Evolutionary conservation across 768 basidiomycete species (phyloP), one percentile per base, ranked within the genome.

Genomic region (Pleurotus citrinopileatus): DNA sequence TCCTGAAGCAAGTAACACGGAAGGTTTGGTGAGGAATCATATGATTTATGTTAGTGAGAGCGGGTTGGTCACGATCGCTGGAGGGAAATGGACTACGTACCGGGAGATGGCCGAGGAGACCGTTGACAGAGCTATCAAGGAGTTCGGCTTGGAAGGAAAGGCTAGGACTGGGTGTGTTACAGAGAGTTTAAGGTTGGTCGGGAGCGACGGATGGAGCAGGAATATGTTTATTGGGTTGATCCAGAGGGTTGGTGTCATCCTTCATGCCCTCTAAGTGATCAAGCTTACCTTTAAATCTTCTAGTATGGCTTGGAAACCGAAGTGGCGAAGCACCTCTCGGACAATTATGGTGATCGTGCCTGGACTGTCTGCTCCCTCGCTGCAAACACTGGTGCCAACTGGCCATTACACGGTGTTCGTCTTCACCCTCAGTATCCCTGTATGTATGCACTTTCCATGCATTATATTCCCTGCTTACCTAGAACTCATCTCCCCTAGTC

Each of bases 31-130:
- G 17, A 73, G 96, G 63, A 98, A 88, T 65, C 96, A 98, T 72
- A 81, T 99, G 80, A 89, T 97, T 59, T 80, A 94, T 65, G 83
- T 93, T 28, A 83, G 81, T 37, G 79, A 81, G 43, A 83, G 83
- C 57, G 94, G 94, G 15, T 73, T 99, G 61, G 70, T 99, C 56
- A 98, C 95, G 25, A 94, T 98, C 61, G 94, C 92, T 2, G 96
- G 96, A 15, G 96, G 96, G 3, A 99, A 99, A 70, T 99, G 96
- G 96, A 99, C 96, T 55, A 98, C 96, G 44, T 99, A 98, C 73
- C 77, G 91, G 45, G 87, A 86, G 27, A 97, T 98, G 96, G 94
- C 96, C 20, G 80, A 94, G 73, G 96, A 98, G 74, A 89, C 94
- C 0, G 87, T 98, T 42, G 90, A 98, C 68, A 75, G 78, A 55